Base-by-base conservation (phyloP, 495 filamentous ascomycete species). In the Physcia stellaris region DNA sequence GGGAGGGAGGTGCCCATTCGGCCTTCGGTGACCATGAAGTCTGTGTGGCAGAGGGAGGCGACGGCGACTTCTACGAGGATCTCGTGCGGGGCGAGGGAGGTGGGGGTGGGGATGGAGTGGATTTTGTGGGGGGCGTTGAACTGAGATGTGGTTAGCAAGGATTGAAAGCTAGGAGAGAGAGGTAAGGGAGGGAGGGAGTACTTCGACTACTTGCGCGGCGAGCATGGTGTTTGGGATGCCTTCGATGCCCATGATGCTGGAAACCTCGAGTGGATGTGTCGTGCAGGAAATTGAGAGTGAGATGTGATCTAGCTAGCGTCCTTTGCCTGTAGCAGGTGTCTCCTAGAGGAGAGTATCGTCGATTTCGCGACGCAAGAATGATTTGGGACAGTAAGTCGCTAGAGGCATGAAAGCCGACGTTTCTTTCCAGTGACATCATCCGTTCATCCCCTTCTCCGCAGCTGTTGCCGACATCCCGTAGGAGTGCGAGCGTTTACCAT, bases 11-110 rank as follows among this genome's bases (percentile, higher is more conserved):
- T 55, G 17, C 46, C 45, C 50, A 67, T 50, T 32, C 58, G 38
- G 37, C 74, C 68, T 2, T 57, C 48, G 27, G 43, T 43, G 23
- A 68, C 64, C 61, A 75, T 73, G 41, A 51, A 42, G 51, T 77
- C 75, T 6, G 74, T 75, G 54, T 78, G 73, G 59, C 73, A 78
- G 47, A 73, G 60, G 9, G 67, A 71, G 22, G 67, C 73, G 13
- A 70, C 71, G 32, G 62, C 70, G 31, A 73, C 57, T 55, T 73
- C 72, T 46, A 76, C 58, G 28, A 76, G 68, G 10, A 77, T 45
- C 43, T 75, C 71, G 41, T 67, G 48, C 2, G 61, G 57, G 10
- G 50, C 41, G 11, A 74, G 56, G 12, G 32, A 16, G 9, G 55
- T 45, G 18, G 72, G 73, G 9, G 66, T 64, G 34, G 63, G 59